Conservation (phyloP, 106 monocot species). For the Acorus gramineus region DNA sequence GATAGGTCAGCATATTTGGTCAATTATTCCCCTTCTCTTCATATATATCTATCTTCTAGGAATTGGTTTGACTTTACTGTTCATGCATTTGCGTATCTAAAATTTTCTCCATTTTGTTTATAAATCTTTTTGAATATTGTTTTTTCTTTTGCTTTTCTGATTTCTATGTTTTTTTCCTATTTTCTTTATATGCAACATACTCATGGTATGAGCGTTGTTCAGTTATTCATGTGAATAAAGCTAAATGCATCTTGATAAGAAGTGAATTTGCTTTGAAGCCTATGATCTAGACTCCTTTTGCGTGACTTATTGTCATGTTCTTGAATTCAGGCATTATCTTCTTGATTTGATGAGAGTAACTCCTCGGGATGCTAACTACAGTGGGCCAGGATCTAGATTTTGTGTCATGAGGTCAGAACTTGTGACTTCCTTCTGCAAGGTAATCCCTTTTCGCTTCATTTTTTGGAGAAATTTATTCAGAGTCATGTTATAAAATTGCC, state of each 20-base stretch:
- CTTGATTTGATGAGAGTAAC: constrained; percentile 98
- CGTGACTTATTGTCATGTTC: too few relatives aligned
- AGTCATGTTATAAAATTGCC: too few relatives aligned
- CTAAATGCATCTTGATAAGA: too few relatives aligned
- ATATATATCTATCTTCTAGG: not conserved
- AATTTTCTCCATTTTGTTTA: not conserved
- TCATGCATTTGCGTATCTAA: not conserved
- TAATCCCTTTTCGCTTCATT: constrained; percentile 2
- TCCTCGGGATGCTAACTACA: constrained; percentile 88
- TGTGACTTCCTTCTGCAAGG: constrained; percentile 70
- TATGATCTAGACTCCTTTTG: too few relatives aligned
- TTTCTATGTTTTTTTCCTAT: constrained; percentile 1
- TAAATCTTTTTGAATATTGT: not conserved
- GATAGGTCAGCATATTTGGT: constrained; percentile 50
- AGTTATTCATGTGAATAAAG: too few relatives aligned
- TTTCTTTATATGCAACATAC: too few relatives aligned
- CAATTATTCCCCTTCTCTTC: not conserved
- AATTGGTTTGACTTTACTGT: too few relatives aligned
- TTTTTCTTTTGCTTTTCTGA: constrained; percentile 1
- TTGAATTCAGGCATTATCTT: constrained; percentile 69
- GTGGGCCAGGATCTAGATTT: constrained; percentile 71
- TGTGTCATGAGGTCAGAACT: constrained; percentile 91
- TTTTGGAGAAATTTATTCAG: too few relatives aligned
- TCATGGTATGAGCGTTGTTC: too few relatives aligned
- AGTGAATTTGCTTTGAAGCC: too few relatives aligned